These are phyloP conservation scores for Monascus ruber DNA, from an alignment of 2,329 filamentous ascomycete genomes.

Conservation along the genomic window DNA sequence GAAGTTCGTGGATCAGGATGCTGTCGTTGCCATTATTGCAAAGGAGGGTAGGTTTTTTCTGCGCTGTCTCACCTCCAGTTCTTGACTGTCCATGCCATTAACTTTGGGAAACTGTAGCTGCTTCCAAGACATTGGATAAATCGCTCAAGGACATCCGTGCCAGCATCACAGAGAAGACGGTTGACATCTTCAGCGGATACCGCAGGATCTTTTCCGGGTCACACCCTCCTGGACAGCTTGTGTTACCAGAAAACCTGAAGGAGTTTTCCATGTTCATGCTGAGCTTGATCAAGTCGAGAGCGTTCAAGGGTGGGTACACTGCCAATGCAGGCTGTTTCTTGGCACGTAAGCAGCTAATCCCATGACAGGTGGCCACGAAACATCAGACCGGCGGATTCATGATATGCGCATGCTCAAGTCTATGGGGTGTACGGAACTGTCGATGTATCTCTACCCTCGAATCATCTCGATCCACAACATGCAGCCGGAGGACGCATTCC, in stretches of 20 bases:
- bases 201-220: conserved; percentile 81
- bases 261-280: conserved; percentile 97
- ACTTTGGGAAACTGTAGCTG: conserved; percentile 38
- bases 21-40: conserved; percentile 74
- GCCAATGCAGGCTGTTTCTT: conserved; percentile 1
- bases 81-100: conserved; percentile 9
- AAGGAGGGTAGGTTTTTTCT: conserved; percentile 53
- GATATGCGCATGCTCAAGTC: conserved; percentile 82
- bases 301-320: conserved; percentile 57
- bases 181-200: conserved; percentile 84
- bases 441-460: conserved; percentile 86
- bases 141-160: conserved; percentile 75
- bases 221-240: conserved; percentile 82
- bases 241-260: conserved; percentile 90
- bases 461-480: conserved; percentile 90
- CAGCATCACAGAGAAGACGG: conserved; percentile 76
- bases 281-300: conserved; percentile 75
- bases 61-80: neutral
- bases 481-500: conserved; percentile 75
- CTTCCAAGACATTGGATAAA: conserved; percentile 67
- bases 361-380: conserved; percentile 61
- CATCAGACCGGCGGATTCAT: conserved; percentile 78
- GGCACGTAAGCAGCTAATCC: conserved; percentile 1
- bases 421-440: conserved; percentile 76
- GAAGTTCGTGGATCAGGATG: conserved; percentile 93